Evolutionary conservation across 1,139 yeast genomes (phyloP).

Genomic region (Scheffersomyces insectosa): DNA sequence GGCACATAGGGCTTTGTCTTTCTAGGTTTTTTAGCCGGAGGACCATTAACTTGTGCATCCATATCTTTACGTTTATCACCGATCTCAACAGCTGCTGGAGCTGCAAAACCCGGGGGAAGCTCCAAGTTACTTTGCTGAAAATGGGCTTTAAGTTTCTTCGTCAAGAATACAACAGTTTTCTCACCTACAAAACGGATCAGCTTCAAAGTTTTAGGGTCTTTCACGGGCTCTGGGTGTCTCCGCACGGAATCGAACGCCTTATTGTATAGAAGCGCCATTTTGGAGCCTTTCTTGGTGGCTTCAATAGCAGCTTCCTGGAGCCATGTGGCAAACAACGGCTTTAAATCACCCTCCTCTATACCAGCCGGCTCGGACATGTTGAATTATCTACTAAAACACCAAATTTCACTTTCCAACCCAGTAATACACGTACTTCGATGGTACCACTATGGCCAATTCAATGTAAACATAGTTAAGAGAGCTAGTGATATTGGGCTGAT

Average conservation of each 20-base stretch:
- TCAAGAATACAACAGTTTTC: slow-evolving; percentile 53
- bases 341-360: slow-evolving; percentile 24
- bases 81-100: slow-evolving; percentile 7
- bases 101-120: slow-evolving; percentile 39
- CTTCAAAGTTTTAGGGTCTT: slow-evolving; percentile 51
- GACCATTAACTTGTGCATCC: background rate
- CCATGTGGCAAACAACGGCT: slow-evolving; percentile 50
- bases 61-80: slow-evolving; percentile 2
- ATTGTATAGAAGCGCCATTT: slow-evolving; percentile 45
- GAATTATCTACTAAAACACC: background rate
- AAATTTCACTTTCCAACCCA: too few relatives aligned
- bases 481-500: too few relatives aligned
- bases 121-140: slow-evolving; percentile 45
- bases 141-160: slow-evolving; percentile 39
- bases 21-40: slow-evolving; percentile 22
- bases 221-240: slow-evolving; percentile 40
- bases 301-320: slow-evolving; percentile 48
- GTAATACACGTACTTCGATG: too few relatives aligned
- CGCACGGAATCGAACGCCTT: slow-evolving; percentile 51
- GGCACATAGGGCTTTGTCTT: slow-evolving; percentile 65
- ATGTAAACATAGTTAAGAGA: too few relatives aligned
- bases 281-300: slow-evolving; percentile 42
- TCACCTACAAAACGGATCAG: slow-evolving; percentile 62
- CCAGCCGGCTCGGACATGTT: too few relatives aligned
- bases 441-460: too few relatives aligned